These are phyloP conservation scores for Aspergillus cristatus DNA, from an alignment of 495 filamentous ascomycete species.

Conservation along the genomic window DNA sequence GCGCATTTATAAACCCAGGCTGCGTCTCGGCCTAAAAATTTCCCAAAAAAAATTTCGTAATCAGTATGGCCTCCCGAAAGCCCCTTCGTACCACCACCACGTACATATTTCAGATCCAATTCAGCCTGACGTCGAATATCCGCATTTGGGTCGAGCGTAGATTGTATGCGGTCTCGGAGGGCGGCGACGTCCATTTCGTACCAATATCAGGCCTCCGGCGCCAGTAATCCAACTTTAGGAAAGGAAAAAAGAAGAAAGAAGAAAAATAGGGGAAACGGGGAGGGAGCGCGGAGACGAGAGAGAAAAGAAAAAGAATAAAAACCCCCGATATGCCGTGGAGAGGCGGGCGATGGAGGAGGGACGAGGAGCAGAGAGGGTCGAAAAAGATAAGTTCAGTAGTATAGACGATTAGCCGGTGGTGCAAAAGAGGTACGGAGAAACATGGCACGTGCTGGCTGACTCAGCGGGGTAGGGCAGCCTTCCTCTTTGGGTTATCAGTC, in stretches of 20 bases:
- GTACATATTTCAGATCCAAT: constrained; percentile 86
- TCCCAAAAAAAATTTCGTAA: neutral
- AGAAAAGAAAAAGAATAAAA: constrained; percentile 13
- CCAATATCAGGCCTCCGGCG: constrained; percentile 27
- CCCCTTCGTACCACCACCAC: constrained; percentile 32
- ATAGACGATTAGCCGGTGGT: no score
- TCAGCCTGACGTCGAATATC: constrained; percentile 80
- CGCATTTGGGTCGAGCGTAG: constrained; percentile 78
- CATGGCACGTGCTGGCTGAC: no score
- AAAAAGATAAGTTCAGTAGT: neutral
- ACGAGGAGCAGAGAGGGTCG: constrained; percentile 1
- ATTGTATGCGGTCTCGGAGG: constrained; percentile 78
- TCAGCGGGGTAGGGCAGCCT: no score
- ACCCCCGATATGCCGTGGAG: constrained; percentile 14
- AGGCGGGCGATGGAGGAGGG: constrained; percentile 7
- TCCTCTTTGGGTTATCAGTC: no score
- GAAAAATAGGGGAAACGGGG: constrained; percentile 5
- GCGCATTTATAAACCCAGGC: constrained; percentile 79
- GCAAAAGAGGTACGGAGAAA: no score
- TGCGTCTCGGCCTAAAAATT: constrained; percentile 73
- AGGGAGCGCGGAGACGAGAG: constrained; percentile 4
- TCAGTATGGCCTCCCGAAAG: neutral
- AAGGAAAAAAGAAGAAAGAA: constrained; percentile 6
- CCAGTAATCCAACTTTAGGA: constrained; percentile 17
- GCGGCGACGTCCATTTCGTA: constrained; percentile 75